A percentile compares a stretch with the other conserved stretches of the same genome.
Conservation (phyloP, 1,284 basidiomycete genomes). For the Ganoderma sp. region DNA sequence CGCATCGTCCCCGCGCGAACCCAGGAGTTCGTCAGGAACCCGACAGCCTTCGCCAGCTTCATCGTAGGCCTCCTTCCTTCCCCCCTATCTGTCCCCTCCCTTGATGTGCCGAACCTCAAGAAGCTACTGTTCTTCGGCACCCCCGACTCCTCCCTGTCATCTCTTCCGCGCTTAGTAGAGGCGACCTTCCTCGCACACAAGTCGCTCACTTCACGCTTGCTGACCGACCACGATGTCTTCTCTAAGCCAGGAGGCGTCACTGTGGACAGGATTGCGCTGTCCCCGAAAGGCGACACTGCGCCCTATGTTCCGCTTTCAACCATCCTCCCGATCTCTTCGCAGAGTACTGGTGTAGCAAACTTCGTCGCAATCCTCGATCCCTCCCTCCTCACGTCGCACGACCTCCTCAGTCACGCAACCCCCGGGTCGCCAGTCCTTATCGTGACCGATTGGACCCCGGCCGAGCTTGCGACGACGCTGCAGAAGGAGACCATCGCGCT, state of each 20-base stretch:
- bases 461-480: slow-evolving; percentile 64
- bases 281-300: slow-evolving; percentile 46
- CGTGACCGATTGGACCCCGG: slow-evolving; percentile 63
- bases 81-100: slow-evolving; percentile 27
- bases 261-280: slow-evolving; percentile 64
- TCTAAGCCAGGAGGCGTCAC: slow-evolving; percentile 72
- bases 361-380: slow-evolving; percentile 77
- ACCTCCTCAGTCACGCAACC: slow-evolving; percentile 63
- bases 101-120: slow-evolving; percentile 46
- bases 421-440: slow-evolving; percentile 64
- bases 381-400: slow-evolving; percentile 69
- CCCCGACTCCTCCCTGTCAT: slow-evolving; percentile 57
- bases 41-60: slow-evolving; percentile 53
- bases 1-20: slow-evolving; percentile 62
- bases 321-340: slow-evolving; percentile 56
- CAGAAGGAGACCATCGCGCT: slow-evolving; percentile 48
- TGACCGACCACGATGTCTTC: slow-evolving; percentile 72
- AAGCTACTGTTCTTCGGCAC: slow-evolving; percentile 70
- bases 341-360: slow-evolving; percentile 57
- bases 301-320: slow-evolving; percentile 54
- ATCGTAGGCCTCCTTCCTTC: slow-evolving; percentile 40
- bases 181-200: slow-evolving; percentile 56
- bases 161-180: slow-evolving; percentile 61
- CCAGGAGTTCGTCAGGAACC: slow-evolving; percentile 56
- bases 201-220: slow-evolving; percentile 58